Evolutionary conservation across 176 grass and related monocot genomes (phyloP), one percentile per base, ranked within the genome.

Genomic region (Cenchrus americanus): DNA sequence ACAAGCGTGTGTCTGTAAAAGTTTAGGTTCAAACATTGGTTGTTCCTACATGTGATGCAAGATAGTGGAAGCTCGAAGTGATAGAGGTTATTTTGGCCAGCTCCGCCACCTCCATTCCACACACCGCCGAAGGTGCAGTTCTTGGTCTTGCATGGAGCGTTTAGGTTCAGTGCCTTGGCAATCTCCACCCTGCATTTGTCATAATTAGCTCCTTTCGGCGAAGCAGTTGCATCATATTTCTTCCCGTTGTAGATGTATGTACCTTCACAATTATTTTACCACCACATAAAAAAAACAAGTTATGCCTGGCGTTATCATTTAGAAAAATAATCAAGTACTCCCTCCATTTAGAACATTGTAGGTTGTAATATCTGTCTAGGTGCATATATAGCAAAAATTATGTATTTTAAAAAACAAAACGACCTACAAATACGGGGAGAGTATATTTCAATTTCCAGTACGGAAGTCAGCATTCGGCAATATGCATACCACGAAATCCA

Each of bases 31-130:
- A 58, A 18, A 21, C 54, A 58, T n/a, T 58, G 54, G 54, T n/a
- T 21, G 54, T 58, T 58, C 8, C 24, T 77, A 77, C 75, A 77
- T 77, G 75, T 10, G 75, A 62, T 55, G 75, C 75, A 77, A 61
- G 55, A 57, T 62, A 77, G 75, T 77, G 47, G 43, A 71, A 46
- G 41, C 67, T 43, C 13, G 67, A 12, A 21, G 67, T 6, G 0
- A 47, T 47, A 69, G 67, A 46, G 4, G n/a, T 69, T 46, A 13
- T 69, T 46, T 46, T 14, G 67, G 19, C 67, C 67, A 46, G 21
- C 67, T 69, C 67, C 67, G n/a, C 19, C 67, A 6, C 67, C 67
- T 5, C 67, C 67, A 2, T 69, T 69, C 67, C 67, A 69, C 67
- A 69, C 67, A 46, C 67, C 67, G 12, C 21, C 19, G 41, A 69